Percentiles rank a stretch among this genome's conserved stretches.
Conservation (phyloP, 208 protist species). For the Trypanosomatidae sp. region DNA sequence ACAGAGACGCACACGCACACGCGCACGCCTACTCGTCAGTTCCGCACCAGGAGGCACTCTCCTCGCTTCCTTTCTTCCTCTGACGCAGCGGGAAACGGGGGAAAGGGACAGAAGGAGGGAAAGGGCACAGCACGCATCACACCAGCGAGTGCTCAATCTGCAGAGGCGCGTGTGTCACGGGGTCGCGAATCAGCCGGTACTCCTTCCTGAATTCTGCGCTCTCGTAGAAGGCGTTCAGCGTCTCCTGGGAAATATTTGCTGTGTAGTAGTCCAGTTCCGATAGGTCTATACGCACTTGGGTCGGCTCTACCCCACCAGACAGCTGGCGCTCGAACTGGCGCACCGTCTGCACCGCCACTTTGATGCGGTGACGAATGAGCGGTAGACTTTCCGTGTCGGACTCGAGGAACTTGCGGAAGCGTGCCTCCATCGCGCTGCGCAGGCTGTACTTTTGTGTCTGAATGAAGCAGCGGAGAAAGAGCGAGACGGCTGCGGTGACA, state of each 20-base stretch:
- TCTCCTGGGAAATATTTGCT: constrained; percentile 74
- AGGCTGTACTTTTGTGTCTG: constrained; percentile 94
- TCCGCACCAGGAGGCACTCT: background rate
- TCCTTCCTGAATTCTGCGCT: constrained; percentile 76
- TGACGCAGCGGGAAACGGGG: background rate
- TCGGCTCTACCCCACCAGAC: constrained; percentile 79
- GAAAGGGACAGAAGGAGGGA: background rate
- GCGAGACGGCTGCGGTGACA: constrained; percentile 97
- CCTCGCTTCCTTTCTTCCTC: background rate
- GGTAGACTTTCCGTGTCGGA: constrained; percentile 84
- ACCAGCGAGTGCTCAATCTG: constrained; percentile 79
- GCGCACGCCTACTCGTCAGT: background rate
- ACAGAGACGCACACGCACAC: background rate
- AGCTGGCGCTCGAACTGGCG: constrained; percentile 85
- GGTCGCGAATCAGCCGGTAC: constrained; percentile 85
- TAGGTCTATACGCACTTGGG: constrained; percentile 74
- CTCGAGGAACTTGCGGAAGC: constrained; percentile 88
- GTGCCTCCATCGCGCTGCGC: constrained; percentile 84
- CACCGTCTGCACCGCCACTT: constrained; percentile 73
- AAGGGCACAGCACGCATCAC: background rate
- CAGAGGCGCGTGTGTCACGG: constrained; percentile 61
- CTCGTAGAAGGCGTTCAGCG: constrained; percentile 81
- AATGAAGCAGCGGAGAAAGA: constrained; percentile 99
- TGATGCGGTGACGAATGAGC: constrained; percentile 87
- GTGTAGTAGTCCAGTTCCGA: constrained; percentile 82